A percentile compares a stretch with the other conserved stretches of the same genome.
Conservation (phyloP, 495 filamentous ascomycete genomes). For the Xylaria acuta region DNA sequence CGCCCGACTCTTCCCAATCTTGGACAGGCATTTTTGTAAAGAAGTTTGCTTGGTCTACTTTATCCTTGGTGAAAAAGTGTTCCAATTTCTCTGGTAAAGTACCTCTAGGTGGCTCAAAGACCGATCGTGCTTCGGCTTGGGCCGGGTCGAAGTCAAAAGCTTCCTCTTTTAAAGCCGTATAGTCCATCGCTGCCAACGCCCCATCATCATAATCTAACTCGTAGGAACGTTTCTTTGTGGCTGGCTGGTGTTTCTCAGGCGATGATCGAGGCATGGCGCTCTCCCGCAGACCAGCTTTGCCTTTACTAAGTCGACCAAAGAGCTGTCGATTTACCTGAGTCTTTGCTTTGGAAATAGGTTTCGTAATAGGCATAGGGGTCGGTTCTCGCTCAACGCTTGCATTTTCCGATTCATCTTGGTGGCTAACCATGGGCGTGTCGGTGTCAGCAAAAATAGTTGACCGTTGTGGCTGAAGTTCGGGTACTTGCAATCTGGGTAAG, state of each 20-base stretch:
- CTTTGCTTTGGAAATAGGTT: slow-evolving; percentile 29
- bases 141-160: slow-evolving; percentile 62
- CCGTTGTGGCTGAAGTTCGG: slow-evolving; percentile 31
- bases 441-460: slow-evolving; percentile 41
- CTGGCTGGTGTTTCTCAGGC: slow-evolving; percentile 34
- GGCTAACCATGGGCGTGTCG: slow-evolving; percentile 36
- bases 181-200: slow-evolving; percentile 59
- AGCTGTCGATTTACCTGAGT: slow-evolving; percentile 36
- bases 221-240: slow-evolving; percentile 45
- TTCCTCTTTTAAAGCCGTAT: slow-evolving; percentile 57
- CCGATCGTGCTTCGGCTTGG: slow-evolving; percentile 40
- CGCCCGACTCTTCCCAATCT: slow-evolving; percentile 85
- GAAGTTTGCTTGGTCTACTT: slow-evolving; percentile 64
- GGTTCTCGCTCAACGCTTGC: slow-evolving; percentile 35
- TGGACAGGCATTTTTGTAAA: slow-evolving; percentile 67
- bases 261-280: slow-evolving; percentile 43
- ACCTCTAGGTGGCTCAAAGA: slow-evolving; percentile 38
- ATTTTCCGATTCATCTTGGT: slow-evolving; percentile 35
- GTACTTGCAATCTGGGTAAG: slow-evolving; percentile 29
- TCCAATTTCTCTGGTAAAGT: slow-evolving; percentile 53
- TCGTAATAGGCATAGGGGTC: slow-evolving; percentile 29
- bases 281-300: slow-evolving; percentile 35
- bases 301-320: slow-evolving; percentile 29
- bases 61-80: slow-evolving; percentile 44
- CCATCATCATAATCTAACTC: slow-evolving; percentile 61